Conservation (phyloP, 2,329 filamentous ascomycete genomes). For the Pseudopyricularia javanii region DNA sequence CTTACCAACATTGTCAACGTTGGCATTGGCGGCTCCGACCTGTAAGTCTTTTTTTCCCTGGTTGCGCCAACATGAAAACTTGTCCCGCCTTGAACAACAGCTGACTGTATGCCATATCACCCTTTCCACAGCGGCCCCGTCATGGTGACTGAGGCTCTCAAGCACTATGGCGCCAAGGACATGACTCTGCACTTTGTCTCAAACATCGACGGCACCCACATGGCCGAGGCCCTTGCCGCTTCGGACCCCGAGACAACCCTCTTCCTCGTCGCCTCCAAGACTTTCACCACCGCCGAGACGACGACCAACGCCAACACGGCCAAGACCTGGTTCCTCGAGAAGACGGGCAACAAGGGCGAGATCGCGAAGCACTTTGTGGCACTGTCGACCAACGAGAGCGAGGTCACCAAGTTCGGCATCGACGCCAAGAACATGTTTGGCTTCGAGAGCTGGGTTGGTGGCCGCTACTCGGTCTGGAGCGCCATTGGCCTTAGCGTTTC, state of each 20-base stretch:
- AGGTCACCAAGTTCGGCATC: constrained; percentile 98
- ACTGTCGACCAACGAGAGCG: constrained; percentile 85
- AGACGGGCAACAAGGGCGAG: constrained; percentile 61
- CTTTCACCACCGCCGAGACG: constrained; percentile 97
- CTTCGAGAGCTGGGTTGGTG: constrained; percentile 97
- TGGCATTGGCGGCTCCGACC: constrained; percentile 94
- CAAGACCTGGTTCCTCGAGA: constrained; percentile 92
- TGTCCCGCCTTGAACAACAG: background rate
- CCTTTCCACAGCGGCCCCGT: constrained; percentile 69
- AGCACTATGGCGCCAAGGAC: constrained; percentile 78
- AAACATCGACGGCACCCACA: constrained; percentile 98
- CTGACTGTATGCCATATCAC: background rate
- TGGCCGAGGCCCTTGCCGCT: constrained; percentile 78
- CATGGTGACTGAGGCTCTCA: constrained; percentile 97
- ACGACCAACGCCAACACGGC: constrained; percentile 94
- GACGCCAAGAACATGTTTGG: constrained; percentile 99
- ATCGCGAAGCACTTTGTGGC: constrained; percentile 99
- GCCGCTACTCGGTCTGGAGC: constrained; percentile 97
- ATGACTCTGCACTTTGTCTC: constrained; percentile 95
- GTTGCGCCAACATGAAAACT: too few species aligned
- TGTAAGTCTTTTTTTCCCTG: constrained; percentile 47
- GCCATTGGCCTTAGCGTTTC: constrained; percentile 92
- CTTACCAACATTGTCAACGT: constrained; percentile 95
- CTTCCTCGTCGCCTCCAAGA: constrained; percentile 97
- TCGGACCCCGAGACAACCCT: constrained; percentile 97